These are phyloP conservation scores for Cucumis melo DNA, from an alignment of 306 rosid genomes.

Conservation along the genomic window DNA sequence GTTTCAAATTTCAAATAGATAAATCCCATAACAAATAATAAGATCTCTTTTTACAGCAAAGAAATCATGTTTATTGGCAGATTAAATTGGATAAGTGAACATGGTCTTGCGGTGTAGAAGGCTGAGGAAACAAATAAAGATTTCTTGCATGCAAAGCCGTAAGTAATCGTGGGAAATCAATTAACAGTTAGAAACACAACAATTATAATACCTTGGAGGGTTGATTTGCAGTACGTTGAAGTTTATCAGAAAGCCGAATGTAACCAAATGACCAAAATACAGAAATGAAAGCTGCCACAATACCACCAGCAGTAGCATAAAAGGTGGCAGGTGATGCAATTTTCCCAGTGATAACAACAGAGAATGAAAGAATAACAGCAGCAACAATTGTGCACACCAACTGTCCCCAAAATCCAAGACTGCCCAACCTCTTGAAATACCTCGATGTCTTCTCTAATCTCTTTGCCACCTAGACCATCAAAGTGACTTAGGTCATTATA, in stretches of 20 bases:
- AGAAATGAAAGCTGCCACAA: slow-evolving; percentile 79
- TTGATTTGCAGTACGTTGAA: slow-evolving; percentile 52
- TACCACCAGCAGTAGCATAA: slow-evolving; percentile 87
- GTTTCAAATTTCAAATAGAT: neutral
- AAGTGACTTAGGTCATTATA: slow-evolving; percentile 3
- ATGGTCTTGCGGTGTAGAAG: neutral
- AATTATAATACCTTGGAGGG: slow-evolving; percentile 68
- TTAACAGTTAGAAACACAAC: neutral
- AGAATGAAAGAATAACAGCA: slow-evolving; percentile 87
- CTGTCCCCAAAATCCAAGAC: slow-evolving; percentile 93
- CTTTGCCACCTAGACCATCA: slow-evolving; percentile 63
- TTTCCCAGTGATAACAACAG: slow-evolving; percentile 67
- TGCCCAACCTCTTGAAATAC: slow-evolving; percentile 85
- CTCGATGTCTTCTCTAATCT: slow-evolving; percentile 78
- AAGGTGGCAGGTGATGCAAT: slow-evolving; percentile 77
- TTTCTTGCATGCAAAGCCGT: neutral
- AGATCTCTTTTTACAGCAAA: neutral
- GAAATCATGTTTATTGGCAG: neutral
- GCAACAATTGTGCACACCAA: slow-evolving; percentile 77
- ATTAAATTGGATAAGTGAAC: neutral
- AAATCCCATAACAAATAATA: neutral
- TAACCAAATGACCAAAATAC: slow-evolving; percentile 98
- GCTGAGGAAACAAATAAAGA: neutral
- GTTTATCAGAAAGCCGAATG: slow-evolving; percentile 84
- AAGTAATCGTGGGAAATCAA: neutral